Evolutionary conservation across 768 basidiomycete species (phyloP).

Genomic region (Termitomyces sp.): DNA sequence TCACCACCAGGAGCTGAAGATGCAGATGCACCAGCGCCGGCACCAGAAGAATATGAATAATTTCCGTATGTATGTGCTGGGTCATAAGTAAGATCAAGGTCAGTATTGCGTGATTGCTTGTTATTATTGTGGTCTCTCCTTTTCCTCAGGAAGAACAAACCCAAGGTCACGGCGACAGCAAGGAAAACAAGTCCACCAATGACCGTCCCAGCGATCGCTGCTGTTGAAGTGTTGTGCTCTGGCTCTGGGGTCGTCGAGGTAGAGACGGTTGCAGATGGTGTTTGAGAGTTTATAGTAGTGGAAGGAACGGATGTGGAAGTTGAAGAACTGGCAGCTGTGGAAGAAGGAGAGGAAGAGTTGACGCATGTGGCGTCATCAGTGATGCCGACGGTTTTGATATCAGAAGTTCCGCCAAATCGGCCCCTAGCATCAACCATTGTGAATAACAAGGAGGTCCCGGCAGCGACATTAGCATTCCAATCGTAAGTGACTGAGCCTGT

Average conservation of each 20-base stretch:
- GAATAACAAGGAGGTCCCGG: constrained; percentile 55
- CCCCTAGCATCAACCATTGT: constrained; percentile 46
- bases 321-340: constrained; percentile 24
- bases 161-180: constrained; percentile 44
- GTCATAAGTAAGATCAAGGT: constrained; percentile 34
- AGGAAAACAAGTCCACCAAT: constrained; percentile 49
- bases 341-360: constrained; percentile 44
- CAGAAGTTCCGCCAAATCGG: constrained; percentile 54
- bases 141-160: constrained; percentile 43
- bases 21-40: constrained; percentile 8
- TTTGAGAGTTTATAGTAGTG: constrained; percentile 8
- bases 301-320: constrained; percentile 9
- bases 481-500: constrained; percentile 30
- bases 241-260: constrained; percentile 18
- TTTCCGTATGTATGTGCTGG: constrained; percentile 15
- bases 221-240: constrained; percentile 24
- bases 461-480: constrained; percentile 55
- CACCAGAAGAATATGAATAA: constrained; percentile 26
- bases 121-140: constrained; percentile 20
- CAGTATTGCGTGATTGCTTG: constrained; percentile 24
- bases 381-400: constrained; percentile 38
- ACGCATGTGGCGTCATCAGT: constrained; percentile 50
- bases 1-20: constrained; percentile 5
- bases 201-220: constrained; percentile 46
- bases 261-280: constrained; percentile 15